Evolutionary conservation across 805 yeast genomes (phyloP), one percentile per base, ranked within the genome.

Genomic region (Kluyveromyces nonfermentans): DNA sequence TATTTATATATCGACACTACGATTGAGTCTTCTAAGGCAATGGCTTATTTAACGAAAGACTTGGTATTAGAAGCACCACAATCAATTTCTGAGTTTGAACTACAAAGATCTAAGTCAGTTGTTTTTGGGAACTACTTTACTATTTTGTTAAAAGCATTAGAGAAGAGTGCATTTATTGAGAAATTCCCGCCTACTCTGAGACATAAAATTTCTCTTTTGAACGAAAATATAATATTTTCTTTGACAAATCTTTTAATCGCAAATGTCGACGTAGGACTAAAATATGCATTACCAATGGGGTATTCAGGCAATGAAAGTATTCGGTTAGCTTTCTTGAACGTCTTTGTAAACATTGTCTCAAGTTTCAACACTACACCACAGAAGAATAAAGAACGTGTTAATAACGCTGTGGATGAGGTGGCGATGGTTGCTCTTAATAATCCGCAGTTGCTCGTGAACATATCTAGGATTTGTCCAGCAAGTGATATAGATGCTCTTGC

Each of bases 191-290:
- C 64, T 3, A 61, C 71, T 1, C 49, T 68, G 35, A 68, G 61
- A 51, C 83, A 81, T 54, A 80, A 82, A 54, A 66, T 77, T 10
- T 68, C 74, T 19, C 60, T 66, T 7, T 69, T 86, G 25, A 72
- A 78, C 16, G 85, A 81, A 16, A 77, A 80, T 59, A 77, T 81
- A 9, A 75, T 85, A 43, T 65, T 69, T 18, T 78, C 85, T 17
- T 67, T 86, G 40, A 78, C 88, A 2, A 83, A 83, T 50, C 60
- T 87, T 42, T 68, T 87, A 37, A 79, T 76, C 51, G 73, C 85
- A 4, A 87, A 87, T 53, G 78, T 82, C 6, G 87, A 82, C 43
- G 79, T 84, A 19, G 95, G 95, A 7, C 65, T 87, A 53, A 78
- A 77, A 42, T 77, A 76, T 59, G 87, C 89, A 2, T 60, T 86